phyloP scores from a whole-genome alignment of 2,329 filamentous ascomycete genomes.

The Drechslerella coelobrocha region DNA sequence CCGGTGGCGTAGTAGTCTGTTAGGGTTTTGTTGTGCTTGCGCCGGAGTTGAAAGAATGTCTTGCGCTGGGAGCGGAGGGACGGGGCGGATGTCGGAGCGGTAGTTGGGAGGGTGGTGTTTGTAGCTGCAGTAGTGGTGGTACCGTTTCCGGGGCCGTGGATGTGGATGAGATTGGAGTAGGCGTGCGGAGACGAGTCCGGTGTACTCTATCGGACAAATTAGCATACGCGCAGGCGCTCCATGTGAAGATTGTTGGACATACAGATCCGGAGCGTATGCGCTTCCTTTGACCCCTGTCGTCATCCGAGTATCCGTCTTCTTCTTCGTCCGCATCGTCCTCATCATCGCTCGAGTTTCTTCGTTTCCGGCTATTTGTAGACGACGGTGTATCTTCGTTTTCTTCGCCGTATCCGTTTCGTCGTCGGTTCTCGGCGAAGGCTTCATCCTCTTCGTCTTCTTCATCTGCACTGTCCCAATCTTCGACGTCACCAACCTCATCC shows the following conservation, averaged over 20 bases:
- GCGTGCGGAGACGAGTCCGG: constrained; percentile 59
- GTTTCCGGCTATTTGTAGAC: constrained; percentile 64
- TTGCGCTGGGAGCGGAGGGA: constrained; percentile 66
- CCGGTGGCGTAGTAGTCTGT: constrained; percentile 85
- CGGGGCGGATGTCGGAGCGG: constrained; percentile 69
- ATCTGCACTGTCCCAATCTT: constrained; percentile 67
- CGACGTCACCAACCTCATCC: constrained; percentile 77
- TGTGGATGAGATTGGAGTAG: constrained; percentile 59
- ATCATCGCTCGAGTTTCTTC: constrained; percentile 77
- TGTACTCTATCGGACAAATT: constrained; percentile 21
- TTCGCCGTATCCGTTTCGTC: constrained; percentile 55
- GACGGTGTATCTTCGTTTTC: constrained; percentile 56
- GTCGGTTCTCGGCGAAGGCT: constrained; percentile 54
- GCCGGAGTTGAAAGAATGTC: constrained; percentile 75
- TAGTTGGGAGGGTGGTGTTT: constrained; percentile 56
- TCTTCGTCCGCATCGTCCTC: constrained; percentile 76
- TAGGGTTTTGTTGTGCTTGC: constrained; percentile 77
- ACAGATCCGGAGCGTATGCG: constrained; percentile 48
- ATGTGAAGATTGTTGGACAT: constrained; percentile 6
- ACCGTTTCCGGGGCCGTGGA: constrained; percentile 52
- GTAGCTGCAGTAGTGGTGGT: constrained; percentile 52
- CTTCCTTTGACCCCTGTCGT: constrained; percentile 79
- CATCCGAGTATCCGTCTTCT: constrained; percentile 70
- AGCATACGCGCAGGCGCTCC: not conserved
- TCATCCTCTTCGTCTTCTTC: constrained; percentile 64